Base-by-base conservation (phyloP, 306 rosid genomes). In the Cicer pinnatifidum region DNA sequence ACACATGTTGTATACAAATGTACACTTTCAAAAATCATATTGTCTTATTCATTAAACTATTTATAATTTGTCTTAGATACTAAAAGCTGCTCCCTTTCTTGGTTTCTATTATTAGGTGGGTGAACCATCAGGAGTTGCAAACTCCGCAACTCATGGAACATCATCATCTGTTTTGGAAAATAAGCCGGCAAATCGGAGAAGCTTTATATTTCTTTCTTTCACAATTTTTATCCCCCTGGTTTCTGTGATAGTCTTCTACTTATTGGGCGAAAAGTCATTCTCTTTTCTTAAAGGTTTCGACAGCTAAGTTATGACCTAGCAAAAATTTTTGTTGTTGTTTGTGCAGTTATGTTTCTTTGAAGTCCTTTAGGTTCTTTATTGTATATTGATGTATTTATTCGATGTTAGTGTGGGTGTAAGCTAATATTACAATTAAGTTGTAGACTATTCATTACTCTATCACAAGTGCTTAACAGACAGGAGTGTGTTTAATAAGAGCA, bases 21-120 rank as follows among this genome's bases (percentile, higher is more conserved):
- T 28, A 28, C 35, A 28, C 35, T 3, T 28, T 28, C 35, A 28
- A 41, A 41, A 41, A 1, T 9, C 45, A 7, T 41, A 6, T 8
- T 41, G 45, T 41, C 45, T 6, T 41, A 41, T 41, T 28, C 35
- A 28, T 35, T 19, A 6, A 6, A 3, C 11, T 3, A 6, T 57
- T 73, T 41, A 11, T 45, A 19, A 72, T 40, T 43, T 78, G 28
- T 8, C 59, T 73, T 51, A 11, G 73, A 61, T 61, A 12, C 67
- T 80, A 46, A 82, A 20, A 56, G 9, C n/a, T 63, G 47, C 16
- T 61, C 11, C 15, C 11, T 51, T 40, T 43, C 47, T 71, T 43
- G 41, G 67, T 76, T 81, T 68, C 67, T 65, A 10, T 75, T 62
- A 72, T 59, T 86, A 87, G 95, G 89, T 73, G 77, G 87, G 70